Percentiles rank a stretch among this genome's conserved stretches.
Conservation (phyloP, 805 yeast genomes). For the Metschnikowia chrysomelidarum region DNA sequence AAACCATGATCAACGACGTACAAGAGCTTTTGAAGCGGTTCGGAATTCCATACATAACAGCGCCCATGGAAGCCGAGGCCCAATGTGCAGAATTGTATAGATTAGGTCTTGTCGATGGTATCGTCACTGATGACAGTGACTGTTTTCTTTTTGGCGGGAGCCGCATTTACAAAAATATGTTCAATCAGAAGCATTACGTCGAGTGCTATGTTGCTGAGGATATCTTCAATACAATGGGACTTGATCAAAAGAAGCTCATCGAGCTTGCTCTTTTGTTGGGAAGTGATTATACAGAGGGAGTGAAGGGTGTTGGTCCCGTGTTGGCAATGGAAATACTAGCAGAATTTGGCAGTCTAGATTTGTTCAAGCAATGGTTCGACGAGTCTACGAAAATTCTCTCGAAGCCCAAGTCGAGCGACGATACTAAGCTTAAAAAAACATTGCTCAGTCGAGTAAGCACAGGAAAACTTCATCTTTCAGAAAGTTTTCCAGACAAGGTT, state of each 20-base stretch:
- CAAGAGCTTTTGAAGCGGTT: constrained; percentile 83
- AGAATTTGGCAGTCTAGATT: constrained; percentile 57
- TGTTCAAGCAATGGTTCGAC: constrained; percentile 58
- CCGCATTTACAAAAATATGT: constrained; percentile 84
- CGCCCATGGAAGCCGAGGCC: constrained; percentile 99
- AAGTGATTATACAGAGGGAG: constrained; percentile 92
- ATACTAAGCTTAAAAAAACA: constrained; percentile 52
- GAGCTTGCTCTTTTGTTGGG: constrained; percentile 84
- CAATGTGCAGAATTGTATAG: constrained; percentile 82
- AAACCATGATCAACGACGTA: constrained; percentile 82
- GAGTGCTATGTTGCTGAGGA: constrained; percentile 71
- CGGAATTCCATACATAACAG: constrained; percentile 92
- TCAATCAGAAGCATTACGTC: constrained; percentile 87
- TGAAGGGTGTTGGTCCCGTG: constrained; percentile 93
- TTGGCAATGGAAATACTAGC: constrained; percentile 86
- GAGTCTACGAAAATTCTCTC: constrained; percentile 37
- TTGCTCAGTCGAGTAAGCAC: constrained; percentile 53
- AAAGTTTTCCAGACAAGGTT: constrained; percentile 64
- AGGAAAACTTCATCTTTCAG: constrained; percentile 55
- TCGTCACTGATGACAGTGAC: constrained; percentile 96
- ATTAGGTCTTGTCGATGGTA: constrained; percentile 85
- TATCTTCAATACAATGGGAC: constrained; percentile 61
- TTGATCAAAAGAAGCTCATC: constrained; percentile 62
- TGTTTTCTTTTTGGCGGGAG: constrained; percentile 91
- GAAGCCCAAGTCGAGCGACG: constrained; percentile 35